A percentile compares a stretch with the other conserved stretches of the same genome.
These are phyloP conservation scores for Drosera capensis DNA, from an alignment of 148 eudicot species.

Conservation along the genomic window DNA sequence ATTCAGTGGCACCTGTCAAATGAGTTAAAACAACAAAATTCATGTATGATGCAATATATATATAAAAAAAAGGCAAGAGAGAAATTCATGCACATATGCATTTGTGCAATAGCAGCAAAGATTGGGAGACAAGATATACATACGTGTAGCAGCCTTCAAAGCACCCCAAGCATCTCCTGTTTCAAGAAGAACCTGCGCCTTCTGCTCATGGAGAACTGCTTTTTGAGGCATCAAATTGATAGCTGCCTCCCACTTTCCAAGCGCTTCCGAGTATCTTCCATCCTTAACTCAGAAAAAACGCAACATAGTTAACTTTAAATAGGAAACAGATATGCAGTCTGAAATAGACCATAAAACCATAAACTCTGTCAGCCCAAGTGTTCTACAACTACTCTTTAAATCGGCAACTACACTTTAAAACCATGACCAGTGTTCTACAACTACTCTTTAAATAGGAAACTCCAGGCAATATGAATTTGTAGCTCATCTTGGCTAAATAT, in stretches of 20 bases:
- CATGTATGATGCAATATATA: not conserved
- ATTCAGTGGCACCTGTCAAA: conserved; percentile 60
- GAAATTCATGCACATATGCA: not conserved
- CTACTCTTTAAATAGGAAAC: too few relatives aligned
- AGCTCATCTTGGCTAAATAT: too few relatives aligned
- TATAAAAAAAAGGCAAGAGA: not conserved
- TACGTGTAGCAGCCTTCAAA: conserved; percentile 76
- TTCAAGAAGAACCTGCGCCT: conserved; percentile 82
- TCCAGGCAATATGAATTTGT: too few relatives aligned
- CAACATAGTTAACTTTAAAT: not conserved
- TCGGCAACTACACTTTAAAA: too few relatives aligned
- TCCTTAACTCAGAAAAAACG: conserved; percentile 29
- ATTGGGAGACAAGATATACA: conserved; percentile 6
- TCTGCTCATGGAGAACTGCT: conserved; percentile 65
- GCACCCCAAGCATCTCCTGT: conserved; percentile 83
- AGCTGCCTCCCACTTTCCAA: conserved; percentile 85
- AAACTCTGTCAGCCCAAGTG: too few relatives aligned
- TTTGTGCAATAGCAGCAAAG: conserved; percentile 3
- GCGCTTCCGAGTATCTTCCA: conserved; percentile 69
- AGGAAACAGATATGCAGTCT: not conserved
- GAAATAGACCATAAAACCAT: too few relatives aligned
- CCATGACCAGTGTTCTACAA: too few relatives aligned
- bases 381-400: too few relatives aligned
- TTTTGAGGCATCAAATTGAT: conserved; percentile 54
- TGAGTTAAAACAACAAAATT: conserved; percentile 2